Conservation (phyloP, 768 basidiomycete species). For the Suillus decipiens region DNA sequence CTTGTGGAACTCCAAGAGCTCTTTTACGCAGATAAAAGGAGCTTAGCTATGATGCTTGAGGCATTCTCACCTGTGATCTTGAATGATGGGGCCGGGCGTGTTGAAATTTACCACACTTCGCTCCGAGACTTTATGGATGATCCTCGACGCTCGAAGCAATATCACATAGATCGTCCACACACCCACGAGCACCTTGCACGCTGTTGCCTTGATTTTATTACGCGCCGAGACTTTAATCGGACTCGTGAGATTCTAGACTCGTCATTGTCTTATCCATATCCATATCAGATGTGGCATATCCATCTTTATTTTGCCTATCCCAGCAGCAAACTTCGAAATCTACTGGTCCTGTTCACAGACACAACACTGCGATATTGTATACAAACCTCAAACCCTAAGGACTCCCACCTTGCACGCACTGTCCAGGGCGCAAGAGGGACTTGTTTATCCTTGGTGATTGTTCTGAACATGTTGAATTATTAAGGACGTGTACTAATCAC, state of each 20-base stretch:
- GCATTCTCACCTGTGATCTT: constrained; percentile 2
- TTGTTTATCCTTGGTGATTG: constrained; percentile 20
- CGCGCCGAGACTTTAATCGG: not conserved
- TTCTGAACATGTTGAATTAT: not conserved
- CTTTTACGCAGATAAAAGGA: not conserved
- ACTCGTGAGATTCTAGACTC: not conserved
- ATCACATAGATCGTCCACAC: not conserved
- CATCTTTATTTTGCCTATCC: not conserved
- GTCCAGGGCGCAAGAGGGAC: not conserved
- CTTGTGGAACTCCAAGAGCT: not conserved
- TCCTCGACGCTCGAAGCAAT: constrained; percentile 4
- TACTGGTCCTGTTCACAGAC: not conserved
- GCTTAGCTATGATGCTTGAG: not conserved
- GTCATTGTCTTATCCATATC: not conserved
- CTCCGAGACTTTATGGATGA: not conserved
- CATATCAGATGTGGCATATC: not conserved
- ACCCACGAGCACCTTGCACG: not conserved
- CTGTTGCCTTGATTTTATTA: not conserved
- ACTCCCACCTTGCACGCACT: not conserved
- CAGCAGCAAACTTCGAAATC: not conserved
- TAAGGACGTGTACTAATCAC: not conserved
- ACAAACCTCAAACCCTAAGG: not conserved
- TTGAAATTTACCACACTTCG: constrained; percentile 4
- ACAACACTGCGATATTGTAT: not conserved
- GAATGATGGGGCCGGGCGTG: not conserved